These are phyloP conservation scores for Salix arbutifolia DNA, from an alignment of 345 rosid species.

Conservation along the genomic window DNA sequence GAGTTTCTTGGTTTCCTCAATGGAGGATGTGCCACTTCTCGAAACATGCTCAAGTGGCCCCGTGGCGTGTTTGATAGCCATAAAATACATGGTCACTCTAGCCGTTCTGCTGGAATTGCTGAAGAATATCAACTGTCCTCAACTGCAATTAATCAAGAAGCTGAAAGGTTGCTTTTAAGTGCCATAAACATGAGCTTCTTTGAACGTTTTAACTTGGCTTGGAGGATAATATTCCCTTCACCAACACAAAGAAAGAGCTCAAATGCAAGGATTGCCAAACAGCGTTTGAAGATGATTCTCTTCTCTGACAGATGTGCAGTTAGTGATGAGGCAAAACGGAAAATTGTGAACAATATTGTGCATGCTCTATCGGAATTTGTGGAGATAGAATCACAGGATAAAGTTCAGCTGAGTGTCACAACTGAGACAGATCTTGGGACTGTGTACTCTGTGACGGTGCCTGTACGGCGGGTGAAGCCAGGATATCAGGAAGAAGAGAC, in stretches of 20 bases:
- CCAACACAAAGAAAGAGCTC: slow-evolving; percentile 66
- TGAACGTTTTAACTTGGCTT: slow-evolving; percentile 77
- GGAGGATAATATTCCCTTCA: slow-evolving; percentile 92
- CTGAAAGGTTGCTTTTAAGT: slow-evolving; percentile 65
- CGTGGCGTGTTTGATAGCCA: slow-evolving; percentile 24
- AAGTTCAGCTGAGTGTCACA: slow-evolving; percentile 83
- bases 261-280: slow-evolving; percentile 92
- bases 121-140: slow-evolving; percentile 53
- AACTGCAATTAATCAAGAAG: slow-evolving; percentile 52
- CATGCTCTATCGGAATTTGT: slow-evolving; percentile 82
- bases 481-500: slow-evolving; percentile 67
- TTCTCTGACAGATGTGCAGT: slow-evolving; percentile 97
- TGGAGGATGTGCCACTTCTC: slow-evolving; percentile 33
- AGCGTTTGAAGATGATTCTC: slow-evolving; percentile 92
- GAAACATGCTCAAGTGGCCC: slow-evolving; percentile 31
- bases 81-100: slow-evolving; percentile 28
- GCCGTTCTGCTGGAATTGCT: slow-evolving; percentile 39
- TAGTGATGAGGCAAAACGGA: slow-evolving; percentile 84
- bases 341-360: slow-evolving; percentile 75
- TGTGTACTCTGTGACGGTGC: slow-evolving; percentile 87
- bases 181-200: slow-evolving; percentile 79
- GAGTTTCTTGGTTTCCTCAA: slow-evolving; percentile 39
- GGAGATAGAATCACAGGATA: slow-evolving; percentile 92
- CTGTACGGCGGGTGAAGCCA: slow-evolving; percentile 83
- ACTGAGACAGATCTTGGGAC: slow-evolving; percentile 86